Evolutionary conservation across 768 basidiomycete genomes (phyloP), one percentile per base, ranked within the genome.

Genomic region (Asterophora lycoperdoides): DNA sequence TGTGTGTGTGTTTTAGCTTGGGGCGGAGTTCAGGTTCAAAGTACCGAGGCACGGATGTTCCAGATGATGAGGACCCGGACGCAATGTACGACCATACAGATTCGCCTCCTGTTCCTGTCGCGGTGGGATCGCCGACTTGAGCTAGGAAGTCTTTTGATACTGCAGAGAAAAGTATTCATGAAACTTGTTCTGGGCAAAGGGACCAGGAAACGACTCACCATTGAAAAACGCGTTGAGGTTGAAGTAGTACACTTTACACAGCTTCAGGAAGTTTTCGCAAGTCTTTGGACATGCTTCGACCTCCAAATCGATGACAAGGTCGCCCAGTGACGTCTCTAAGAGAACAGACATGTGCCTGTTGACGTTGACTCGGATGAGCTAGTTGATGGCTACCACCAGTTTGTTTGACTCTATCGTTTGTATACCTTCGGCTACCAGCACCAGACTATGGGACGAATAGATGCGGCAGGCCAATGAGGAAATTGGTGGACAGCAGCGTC

Each of bases 151-250:
- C 93, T 68, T 95, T 96, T 33, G 93, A 93, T 8, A 99, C 93
- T 96, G 52, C 17, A 11, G n/a, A 17, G 8, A n/a, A 36, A 43
- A 32, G 10, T 1, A 32, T 19, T 15, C 15, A 26, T 29, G 8
- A 20, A 28, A 23, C 38, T 13, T 18, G 14, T 2, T 11, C 0
- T 36, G 18, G 23, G 6, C 1, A 20, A 13, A n/a, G 14, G 26
- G n/a, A 15, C 28, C 2, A 41, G 38, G 8, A 14, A 5, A 38
- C 14, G 19, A 71, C 86, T 48, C 52, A 93, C 93, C 93, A 69
- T 99, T 97, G 78, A 98, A 98, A 73, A 99, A 99, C 0, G 92
- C 92, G 64, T 93, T 92, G 53, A 96, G 70, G 64, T 94, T 95
- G 75, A 95, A 98, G 66, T 95, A 95, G 65, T 96, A 96, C 51